Evolutionary conservation across 495 filamentous ascomycete species (phyloP).

Genomic region (Bombardia bombarda): DNA sequence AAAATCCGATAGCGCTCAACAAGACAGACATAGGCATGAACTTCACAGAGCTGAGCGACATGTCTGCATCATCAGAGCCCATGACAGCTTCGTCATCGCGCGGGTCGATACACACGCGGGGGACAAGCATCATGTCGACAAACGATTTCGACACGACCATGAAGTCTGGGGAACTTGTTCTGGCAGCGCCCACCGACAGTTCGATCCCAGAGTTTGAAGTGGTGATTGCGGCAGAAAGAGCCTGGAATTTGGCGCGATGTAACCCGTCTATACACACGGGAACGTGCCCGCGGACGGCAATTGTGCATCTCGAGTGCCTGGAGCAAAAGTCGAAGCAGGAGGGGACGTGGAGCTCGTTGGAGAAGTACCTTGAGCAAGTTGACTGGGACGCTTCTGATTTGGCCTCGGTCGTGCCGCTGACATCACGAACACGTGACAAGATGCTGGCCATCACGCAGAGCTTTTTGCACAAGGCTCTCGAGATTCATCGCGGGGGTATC

Average conservation of each 20-base stretch:
- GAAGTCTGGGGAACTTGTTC: conserved; percentile 23
- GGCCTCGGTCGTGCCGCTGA: conserved; percentile 38
- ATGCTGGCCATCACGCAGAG: conserved; percentile 55
- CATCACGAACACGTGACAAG: conserved; percentile 48
- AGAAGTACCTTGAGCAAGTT: conserved; percentile 28
- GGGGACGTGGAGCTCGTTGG: conserved; percentile 35
- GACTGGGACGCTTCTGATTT: conserved; percentile 32
- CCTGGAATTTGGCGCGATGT: conserved; percentile 52
- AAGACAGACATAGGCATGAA: conserved; percentile 23
- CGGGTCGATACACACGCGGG: conserved; percentile 37
- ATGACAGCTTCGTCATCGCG: conserved; percentile 28
- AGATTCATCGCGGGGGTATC: conserved; percentile 43
- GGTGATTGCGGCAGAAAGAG: conserved; percentile 44
- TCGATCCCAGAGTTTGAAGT: conserved; percentile 40
- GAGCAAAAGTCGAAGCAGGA: conserved; percentile 50
- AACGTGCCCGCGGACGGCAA: conserved; percentile 48
- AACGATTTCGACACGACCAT: conserved; percentile 26
- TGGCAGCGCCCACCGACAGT: conserved; percentile 13
- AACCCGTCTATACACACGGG: conserved; percentile 42
- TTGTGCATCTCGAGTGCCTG: conserved; percentile 49
- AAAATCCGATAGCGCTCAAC: conserved; percentile 14
- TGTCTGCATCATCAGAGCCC: conserved; percentile 28
- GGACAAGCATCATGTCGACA: conserved; percentile 35
- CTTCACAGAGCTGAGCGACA: conserved; percentile 24
- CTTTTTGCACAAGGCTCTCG: conserved; percentile 55